Base-by-base conservation (phyloP, 176 grass and related monocot genomes). In the Elaeis guineensis region DNA sequence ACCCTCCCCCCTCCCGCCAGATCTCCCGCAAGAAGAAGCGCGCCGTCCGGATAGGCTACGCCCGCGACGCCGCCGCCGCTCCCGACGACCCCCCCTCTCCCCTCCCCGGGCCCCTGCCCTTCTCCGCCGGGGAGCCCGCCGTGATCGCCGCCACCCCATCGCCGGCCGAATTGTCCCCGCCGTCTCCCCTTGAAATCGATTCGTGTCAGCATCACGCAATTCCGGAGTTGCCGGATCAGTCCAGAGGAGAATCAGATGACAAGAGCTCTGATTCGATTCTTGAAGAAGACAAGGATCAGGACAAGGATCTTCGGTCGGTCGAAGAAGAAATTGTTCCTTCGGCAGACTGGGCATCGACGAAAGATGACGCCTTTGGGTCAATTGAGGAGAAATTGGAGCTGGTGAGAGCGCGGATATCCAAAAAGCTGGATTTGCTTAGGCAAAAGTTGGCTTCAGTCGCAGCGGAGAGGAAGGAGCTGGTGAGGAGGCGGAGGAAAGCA, bases 21-120 rank as follows among this genome's bases (percentile, higher is more conserved):
- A 15, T 64, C 25, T 89, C 89, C 17, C 84, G 93, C 21, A 98
- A 89, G 84, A 98, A 98, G 82, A 98, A 98, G 74, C 77, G 93
- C 63, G 93, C 84, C 26, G 81, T 98, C 51, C 93, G 93, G 72
- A 83, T 98, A 54, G 93, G 93, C 44, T 98, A 92, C 52, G 93
- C 78, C 53, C 93, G 93, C 12, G 79, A 82, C 48, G 17, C 67
- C 6, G 11, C 66, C 74, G 71, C 70, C 81, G 59, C 75, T 57
- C 17, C 61, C 28, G 28, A 29, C 28, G 28, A 30, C 5, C 28
- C 28, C 28, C 28, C 28, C 5, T 30, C 28, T 30, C 28, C 28
- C 28, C 28, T 6, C 5, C 28, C 28, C 5, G 0, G 5, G 28
- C 28, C 28, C 28, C 28, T 30, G 28, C 28, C 28, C 28, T 30